Evolutionary conservation across 345 rosid genomes (phyloP), one percentile per base, ranked within the genome.

Genomic region (Salix viminalis): DNA sequence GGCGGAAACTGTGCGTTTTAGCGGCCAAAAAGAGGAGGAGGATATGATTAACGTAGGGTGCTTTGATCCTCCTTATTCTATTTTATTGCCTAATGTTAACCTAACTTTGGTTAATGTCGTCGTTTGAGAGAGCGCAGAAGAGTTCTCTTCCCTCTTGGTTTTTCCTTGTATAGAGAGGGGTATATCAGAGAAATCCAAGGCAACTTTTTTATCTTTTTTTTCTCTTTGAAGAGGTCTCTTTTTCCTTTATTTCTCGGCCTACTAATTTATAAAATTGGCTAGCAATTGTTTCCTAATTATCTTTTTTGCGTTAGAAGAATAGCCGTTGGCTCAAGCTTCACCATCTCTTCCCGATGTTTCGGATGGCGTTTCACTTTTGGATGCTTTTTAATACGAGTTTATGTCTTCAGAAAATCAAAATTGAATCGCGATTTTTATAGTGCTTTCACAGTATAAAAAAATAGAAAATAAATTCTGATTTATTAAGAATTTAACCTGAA

Each of bases 91-190:
- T 5, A 23, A 77, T 34, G 72, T 76, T 54, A 71, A 52, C 24
- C 28, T 58, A 23, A 67, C 65, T 9, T 34, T 62, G 50, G 74
- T 67, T 44, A 69, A 36, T 9, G 50, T 34, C 71, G 83, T 76
- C 66, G 76, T 66, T 26, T 58, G 60, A 75, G 60, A 75, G 2
- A 4, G 64, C 64, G 76, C 73, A 75, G 78, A 52, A 75, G 72
- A 73, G 69, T 77, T 83, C 76, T 75, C 41, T 78, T 77, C 46
- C 64, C 81, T 73, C 71, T 73, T 61, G 44, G 39, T 23, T 39
- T 23, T 39, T 72, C 28, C 28, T 23, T 79, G 84, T 79, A 77
- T 42, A 42, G 85, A 64, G 73, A 41, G 60, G 77, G 81, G 81
- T 67, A 76, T 50, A 77, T 75, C 79, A 64, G 69, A 42, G 65